phyloP scores from a whole-genome alignment of 805 yeast species.

The Candida lessepsii region DNA sequence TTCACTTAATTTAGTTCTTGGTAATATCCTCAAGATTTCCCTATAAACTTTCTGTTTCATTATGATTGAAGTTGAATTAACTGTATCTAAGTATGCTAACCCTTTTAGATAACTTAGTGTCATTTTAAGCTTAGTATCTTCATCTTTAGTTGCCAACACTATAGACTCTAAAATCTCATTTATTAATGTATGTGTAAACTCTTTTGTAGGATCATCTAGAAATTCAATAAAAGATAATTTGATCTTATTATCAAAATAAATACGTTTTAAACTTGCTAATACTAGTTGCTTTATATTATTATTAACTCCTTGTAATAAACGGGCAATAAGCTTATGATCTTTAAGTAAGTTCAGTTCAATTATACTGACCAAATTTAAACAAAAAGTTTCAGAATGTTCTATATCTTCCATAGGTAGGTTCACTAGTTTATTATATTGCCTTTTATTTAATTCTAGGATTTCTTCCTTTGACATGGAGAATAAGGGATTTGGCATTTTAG shows the following conservation, averaged over 20 bases:
- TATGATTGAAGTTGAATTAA: slow-evolving; percentile 24
- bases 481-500: slow-evolving; percentile 32
- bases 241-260: slow-evolving; percentile 8
- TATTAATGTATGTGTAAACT: slow-evolving; percentile 19
- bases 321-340: slow-evolving; percentile 24
- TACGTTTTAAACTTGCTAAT: slow-evolving; percentile 12
- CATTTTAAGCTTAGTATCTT: slow-evolving; percentile 17
- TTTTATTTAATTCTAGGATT: slow-evolving; percentile 20
- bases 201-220: slow-evolving; percentile 24
- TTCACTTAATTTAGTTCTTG: slow-evolving; percentile 19
- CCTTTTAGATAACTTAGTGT: slow-evolving; percentile 26
- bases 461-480: slow-evolving; percentile 26
- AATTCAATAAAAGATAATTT: slow-evolving; percentile 27
- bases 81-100: slow-evolving; percentile 22
- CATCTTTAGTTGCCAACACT: slow-evolving; percentile 15
- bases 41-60: slow-evolving; percentile 18
- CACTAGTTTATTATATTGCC: slow-evolving; percentile 27
- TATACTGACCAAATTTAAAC: slow-evolving; percentile 28
- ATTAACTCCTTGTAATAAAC: slow-evolving; percentile 22
- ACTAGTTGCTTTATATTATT: slow-evolving; percentile 16
- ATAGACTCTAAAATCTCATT: slow-evolving; percentile 15
- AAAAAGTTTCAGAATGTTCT: slow-evolving; percentile 28
- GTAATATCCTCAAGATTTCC: slow-evolving; percentile 18
- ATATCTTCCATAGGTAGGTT: slow-evolving; percentile 22
- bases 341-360: slow-evolving; percentile 28